A percentile compares a stretch with the other conserved stretches of the same genome.
phyloP scores from a whole-genome alignment of 768 basidiomycete species.

The Tulasnella sp. region DNA sequence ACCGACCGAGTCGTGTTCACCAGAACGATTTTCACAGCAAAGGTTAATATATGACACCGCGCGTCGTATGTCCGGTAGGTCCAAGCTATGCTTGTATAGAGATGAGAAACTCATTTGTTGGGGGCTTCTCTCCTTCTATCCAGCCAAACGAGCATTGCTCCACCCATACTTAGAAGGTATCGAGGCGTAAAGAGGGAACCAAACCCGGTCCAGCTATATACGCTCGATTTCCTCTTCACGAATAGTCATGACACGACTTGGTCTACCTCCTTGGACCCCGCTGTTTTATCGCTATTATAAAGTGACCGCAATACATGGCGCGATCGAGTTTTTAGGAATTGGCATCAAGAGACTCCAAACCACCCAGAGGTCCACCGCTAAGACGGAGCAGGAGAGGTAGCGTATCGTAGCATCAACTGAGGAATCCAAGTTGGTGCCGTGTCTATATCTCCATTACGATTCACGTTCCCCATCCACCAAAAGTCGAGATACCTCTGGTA shows the following conservation, averaged over 20 bases:
- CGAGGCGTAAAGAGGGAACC: not conserved
- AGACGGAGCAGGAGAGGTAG: too few species aligned
- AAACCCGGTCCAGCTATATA: not conserved
- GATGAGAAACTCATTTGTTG: not conserved
- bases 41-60: conserved; percentile 84
- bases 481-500: too few species aligned
- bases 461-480: too few species aligned
- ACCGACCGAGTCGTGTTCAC: not conserved
- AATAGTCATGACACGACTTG: not conserved
- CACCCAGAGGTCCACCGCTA: too few species aligned
- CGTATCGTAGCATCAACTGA: too few species aligned
- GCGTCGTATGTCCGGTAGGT: conserved; percentile 83
- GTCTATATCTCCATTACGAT: too few species aligned
- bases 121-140: not conserved
- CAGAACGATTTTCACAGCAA: conserved; percentile 39
- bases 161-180: conserved; percentile 45
- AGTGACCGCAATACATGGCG: too few species aligned
- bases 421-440: too few species aligned
- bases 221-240: not conserved
- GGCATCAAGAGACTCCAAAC: too few species aligned
- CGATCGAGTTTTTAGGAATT: too few species aligned
- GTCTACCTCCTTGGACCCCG: not conserved
- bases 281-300: not conserved
- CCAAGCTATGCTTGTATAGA: not conserved
- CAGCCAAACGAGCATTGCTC: conserved; percentile 53